Evolutionary conservation across 352 stramenopile genomes (phyloP).

Genomic region (Globisporangium nodosum): DNA sequence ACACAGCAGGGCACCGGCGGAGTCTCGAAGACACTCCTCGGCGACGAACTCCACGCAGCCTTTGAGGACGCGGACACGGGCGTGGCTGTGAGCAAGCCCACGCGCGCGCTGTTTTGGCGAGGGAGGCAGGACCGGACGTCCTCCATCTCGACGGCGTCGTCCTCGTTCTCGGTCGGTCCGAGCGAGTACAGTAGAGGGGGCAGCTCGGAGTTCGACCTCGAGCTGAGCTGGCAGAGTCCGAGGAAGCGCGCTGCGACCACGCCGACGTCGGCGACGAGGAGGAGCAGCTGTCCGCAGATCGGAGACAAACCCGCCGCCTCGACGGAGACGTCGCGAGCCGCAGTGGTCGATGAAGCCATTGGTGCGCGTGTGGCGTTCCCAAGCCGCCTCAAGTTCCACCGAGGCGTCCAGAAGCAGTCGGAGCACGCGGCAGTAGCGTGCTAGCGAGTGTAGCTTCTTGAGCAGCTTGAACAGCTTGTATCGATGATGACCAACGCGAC

Average conservation of each 20-base stretch:
- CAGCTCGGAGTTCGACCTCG: background rate
- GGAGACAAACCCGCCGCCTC: background rate
- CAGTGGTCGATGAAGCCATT: conserved; percentile 15
- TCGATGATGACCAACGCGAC: background rate
- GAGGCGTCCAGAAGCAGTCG: conserved; percentile 8
- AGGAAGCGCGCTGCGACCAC: background rate
- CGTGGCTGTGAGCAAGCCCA: conserved; percentile 20
- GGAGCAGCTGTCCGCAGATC: background rate
- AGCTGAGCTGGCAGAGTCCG: background rate
- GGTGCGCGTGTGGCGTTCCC: conserved; percentile 20
- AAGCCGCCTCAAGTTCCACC: conserved; percentile 24
- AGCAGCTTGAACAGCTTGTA: too few species aligned
- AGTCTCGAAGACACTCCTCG: conserved; percentile 3
- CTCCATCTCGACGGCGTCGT: conserved; percentile 16
- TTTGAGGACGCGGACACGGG: background rate
- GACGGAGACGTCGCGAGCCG: background rate
- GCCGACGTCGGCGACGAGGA: background rate
- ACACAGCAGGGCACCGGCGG: background rate
- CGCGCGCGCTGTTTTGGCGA: conserved; percentile 27
- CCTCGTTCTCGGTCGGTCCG: background rate
- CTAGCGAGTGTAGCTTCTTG: background rate
- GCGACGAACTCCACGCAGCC: background rate
- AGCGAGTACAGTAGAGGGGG: background rate
- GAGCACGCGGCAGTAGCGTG: conserved; percentile 4
- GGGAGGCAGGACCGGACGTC: conserved; percentile 22